Conservation (phyloP, 2,329 filamentous ascomycete species). For the Colletotrichum viniferum region DNA sequence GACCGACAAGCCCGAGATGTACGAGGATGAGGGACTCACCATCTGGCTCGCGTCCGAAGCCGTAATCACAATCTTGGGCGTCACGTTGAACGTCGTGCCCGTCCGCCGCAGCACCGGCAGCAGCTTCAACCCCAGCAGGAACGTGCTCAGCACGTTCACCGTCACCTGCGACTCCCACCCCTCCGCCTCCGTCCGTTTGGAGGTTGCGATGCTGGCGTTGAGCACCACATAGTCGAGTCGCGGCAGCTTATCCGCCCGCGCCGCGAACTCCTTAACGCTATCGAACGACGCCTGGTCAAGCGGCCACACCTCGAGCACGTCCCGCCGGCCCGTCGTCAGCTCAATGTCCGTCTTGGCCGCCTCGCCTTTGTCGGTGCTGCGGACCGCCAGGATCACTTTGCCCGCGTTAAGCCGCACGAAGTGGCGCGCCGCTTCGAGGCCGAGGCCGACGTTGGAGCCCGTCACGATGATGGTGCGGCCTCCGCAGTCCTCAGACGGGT, state of each 20-base stretch:
- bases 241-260: slow-evolving; percentile 29
- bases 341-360: slow-evolving; percentile 40
- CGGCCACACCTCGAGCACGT: slow-evolving; percentile 45
- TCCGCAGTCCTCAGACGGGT: slow-evolving; percentile 34
- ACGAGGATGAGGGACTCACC: slow-evolving; percentile 9
- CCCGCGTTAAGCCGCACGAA: slow-evolving; percentile 41
- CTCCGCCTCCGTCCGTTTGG: slow-evolving; percentile 28
- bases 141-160: slow-evolving; percentile 52
- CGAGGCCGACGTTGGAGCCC: slow-evolving; percentile 47
- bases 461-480: slow-evolving; percentile 45
- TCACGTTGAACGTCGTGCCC: slow-evolving; percentile 33
- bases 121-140: slow-evolving; percentile 46
- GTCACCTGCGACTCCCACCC: slow-evolving; percentile 47
- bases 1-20: background rate
- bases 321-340: slow-evolving; percentile 4
- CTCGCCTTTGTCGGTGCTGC: slow-evolving; percentile 43
- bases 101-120: slow-evolving; percentile 45
- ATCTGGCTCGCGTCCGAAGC: slow-evolving; percentile 40
- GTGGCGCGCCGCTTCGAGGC: slow-evolving; percentile 45
- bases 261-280: slow-evolving; percentile 37
- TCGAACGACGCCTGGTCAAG: slow-evolving; percentile 42
- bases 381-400: slow-evolving; percentile 47
- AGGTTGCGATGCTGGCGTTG: slow-evolving; percentile 36
- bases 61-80: slow-evolving; percentile 42
- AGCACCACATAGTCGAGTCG: slow-evolving; percentile 40